Evolutionary conservation across 2,329 filamentous ascomycete genomes (phyloP), one percentile per base, ranked within the genome.

Genomic region (Myotisia sp.): DNA sequence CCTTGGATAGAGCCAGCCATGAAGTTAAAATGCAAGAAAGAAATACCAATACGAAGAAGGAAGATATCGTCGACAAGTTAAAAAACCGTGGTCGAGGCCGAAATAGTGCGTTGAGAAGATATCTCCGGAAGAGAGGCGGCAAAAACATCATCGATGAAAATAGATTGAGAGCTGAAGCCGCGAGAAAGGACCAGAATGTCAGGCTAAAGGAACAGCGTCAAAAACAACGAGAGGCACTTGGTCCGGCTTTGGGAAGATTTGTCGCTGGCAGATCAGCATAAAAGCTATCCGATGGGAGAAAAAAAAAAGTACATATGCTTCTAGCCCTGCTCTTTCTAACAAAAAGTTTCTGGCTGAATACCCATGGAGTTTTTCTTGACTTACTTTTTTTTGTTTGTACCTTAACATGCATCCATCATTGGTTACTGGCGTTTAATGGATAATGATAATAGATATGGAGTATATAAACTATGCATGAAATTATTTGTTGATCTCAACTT

Each of bases 141-240:
- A 83, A 79, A 68, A 95, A 95, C 56, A 74, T 98, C 38, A 85
- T 98, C 55, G 90, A 98, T 64, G 90, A 94, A 68, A 86, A 87
- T 70, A 77, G 81, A 52, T 60, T 93, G 56, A 76, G 78, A 53
- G 78, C 86, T 30, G 82, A 94, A 55, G 82, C 85, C 59, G 65
- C 93, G 54, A 76, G 79, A 64, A 71, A 73, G 53, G 67, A 70
- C 44, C 67, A 70, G 49, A 74, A 77, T 45, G 73, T 79, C 55
- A 74, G 73, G 55, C 71, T 77, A 47, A 70, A 76, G 53, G 71
- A 76, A 49, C 76, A 69, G 49, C 62, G 77, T 46, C 68, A 73
- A 49, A 70, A 71, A 51, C 73, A 82, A 55, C 67, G 68, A 45
- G 70, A 79, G 55, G 79, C 87, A 45, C 64, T 94, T 44, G 90